Conservation (phyloP, 805 yeast genomes). For the Teunomyces gatunensis region DNA sequence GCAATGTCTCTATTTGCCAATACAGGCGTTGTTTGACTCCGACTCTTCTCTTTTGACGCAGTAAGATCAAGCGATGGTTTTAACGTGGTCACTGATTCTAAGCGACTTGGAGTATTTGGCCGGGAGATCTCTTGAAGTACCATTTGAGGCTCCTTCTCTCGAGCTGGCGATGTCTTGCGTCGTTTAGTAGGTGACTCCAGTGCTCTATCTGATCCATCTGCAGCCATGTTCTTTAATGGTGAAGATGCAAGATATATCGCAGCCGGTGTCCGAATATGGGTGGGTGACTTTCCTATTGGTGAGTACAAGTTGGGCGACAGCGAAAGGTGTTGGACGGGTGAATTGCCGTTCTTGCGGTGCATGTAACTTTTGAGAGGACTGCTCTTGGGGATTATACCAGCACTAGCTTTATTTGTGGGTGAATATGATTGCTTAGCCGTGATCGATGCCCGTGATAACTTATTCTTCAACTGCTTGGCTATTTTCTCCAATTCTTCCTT, state of each 20-base stretch:
- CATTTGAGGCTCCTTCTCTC: conserved; percentile 17
- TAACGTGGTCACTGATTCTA: conserved; percentile 8
- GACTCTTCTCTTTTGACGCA: conserved; percentile 2
- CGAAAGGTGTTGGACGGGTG: conserved; percentile 17
- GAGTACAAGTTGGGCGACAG: conserved; percentile 36
- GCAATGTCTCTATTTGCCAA: conserved; percentile 12
- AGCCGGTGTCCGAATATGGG: conserved; percentile 36
- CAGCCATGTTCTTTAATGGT: conserved; percentile 26
- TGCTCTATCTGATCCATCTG: conserved; percentile 10
- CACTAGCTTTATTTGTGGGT: conserved; percentile 10
- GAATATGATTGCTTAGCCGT: conserved; percentile 38
- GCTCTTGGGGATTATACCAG: conserved; percentile 15
- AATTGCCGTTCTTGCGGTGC: conserved; percentile 24
- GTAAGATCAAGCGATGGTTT: conserved; percentile 13
- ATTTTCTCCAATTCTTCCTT: conserved; percentile 46
- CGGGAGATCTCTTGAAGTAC: conserved; percentile 29
- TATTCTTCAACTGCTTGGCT: conserved; percentile 41
- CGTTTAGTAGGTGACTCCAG: conserved; percentile 36
- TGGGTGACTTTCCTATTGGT: conserved; percentile 40
- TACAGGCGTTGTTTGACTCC: conserved; percentile 13
- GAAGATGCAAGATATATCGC: conserved; percentile 35
- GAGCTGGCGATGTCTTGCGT: conserved; percentile 8
- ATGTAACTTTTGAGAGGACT: conserved; percentile 33
- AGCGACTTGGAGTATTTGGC: conserved; percentile 27
- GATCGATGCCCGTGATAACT: conserved; percentile 42